Evolutionary conservation across 352 stramenopile genomes (phyloP).

Genomic region (Pythium aristosporum): DNA sequence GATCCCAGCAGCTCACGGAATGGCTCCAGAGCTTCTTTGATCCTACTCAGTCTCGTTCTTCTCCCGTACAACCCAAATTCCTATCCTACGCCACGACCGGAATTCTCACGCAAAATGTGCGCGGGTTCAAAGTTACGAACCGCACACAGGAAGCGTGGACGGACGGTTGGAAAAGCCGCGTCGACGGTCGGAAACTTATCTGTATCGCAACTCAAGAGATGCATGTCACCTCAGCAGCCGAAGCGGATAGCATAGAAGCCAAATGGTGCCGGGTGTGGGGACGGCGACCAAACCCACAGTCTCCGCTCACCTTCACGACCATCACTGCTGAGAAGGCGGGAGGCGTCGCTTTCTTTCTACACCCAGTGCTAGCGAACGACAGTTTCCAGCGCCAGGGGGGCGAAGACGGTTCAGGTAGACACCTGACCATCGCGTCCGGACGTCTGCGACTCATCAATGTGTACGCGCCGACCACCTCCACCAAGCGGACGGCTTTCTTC

Average conservation of each 20-base stretch:
- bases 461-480: not conserved
- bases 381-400: no score
- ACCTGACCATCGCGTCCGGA: not conserved
- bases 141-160: not conserved
- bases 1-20: no score
- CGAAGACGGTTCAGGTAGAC: not conserved
- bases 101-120: constrained; percentile 4
- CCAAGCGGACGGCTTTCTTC: not conserved
- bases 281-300: not conserved
- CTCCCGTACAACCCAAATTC: no score
- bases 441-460: not conserved
- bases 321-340: not conserved
- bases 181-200: not conserved
- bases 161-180: not conserved
- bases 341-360: not conserved
- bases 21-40: no score
- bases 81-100: no score
- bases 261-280: not conserved
- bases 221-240: not conserved
- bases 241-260: not conserved
- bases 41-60: no score
- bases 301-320: constrained; percentile 1
- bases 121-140: not conserved
- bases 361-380: no score
- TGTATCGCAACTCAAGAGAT: constrained; percentile 10